Conservation (phyloP, 2,329 filamentous ascomycete species). For the Apiospora aurea region DNA sequence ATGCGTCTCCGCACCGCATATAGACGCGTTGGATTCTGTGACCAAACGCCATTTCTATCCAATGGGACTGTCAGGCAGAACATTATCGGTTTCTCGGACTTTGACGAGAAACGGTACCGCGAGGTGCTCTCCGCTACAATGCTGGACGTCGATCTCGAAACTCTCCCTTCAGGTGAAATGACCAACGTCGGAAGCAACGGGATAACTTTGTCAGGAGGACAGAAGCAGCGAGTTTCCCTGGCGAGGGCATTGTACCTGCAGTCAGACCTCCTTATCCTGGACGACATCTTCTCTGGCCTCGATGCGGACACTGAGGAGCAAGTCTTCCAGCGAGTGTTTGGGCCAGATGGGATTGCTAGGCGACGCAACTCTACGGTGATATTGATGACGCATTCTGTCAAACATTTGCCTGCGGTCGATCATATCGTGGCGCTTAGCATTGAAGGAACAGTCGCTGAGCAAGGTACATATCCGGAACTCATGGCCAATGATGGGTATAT, state of each 20-base stretch:
- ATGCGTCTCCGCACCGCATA: conserved; percentile 33
- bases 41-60: conserved; percentile 52
- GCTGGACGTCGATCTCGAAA: conserved; percentile 39
- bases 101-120: conserved; percentile 40
- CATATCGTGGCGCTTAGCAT: conserved; percentile 23
- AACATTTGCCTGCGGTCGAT: conserved; percentile 23
- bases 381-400: conserved; percentile 24
- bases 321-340: conserved; percentile 43
- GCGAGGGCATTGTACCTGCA: conserved; percentile 48
- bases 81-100: conserved; percentile 43
- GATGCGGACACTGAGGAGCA: conserved; percentile 44
- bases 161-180: conserved; percentile 35
- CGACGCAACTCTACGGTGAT: conserved; percentile 21
- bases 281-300: conserved; percentile 49
- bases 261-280: conserved; percentile 42
- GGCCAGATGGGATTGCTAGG: conserved; percentile 37
- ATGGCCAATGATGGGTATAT: conserved; percentile 38
- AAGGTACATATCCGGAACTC: conserved; percentile 47
- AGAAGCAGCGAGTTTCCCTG: conserved; percentile 39
- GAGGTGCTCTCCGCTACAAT: conserved; percentile 39
- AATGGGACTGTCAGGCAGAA: conserved; percentile 49
- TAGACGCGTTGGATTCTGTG: conserved; percentile 48
- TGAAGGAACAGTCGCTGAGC: conserved; percentile 29
- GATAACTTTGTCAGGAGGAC: conserved; percentile 28
- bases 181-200: conserved; percentile 38